Base-by-base conservation (phyloP, 345 rosid genomes). In the Eucalyptus microcorys region DNA sequence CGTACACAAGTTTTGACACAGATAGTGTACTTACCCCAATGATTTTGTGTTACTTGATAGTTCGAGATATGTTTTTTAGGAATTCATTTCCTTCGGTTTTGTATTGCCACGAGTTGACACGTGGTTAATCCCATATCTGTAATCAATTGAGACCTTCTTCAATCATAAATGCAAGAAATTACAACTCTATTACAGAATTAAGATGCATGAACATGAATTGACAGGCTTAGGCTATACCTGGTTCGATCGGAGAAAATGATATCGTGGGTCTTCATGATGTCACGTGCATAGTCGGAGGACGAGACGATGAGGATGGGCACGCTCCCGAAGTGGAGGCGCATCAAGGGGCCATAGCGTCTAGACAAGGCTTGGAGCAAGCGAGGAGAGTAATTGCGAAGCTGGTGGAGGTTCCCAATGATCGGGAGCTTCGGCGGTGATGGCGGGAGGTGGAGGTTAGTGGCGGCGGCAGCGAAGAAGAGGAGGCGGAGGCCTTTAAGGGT, bases 331-430 rank as follows among this genome's bases (percentile, higher is more conserved):
- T 90, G 94, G 48, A 96, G 92, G 16, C 93, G 89, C 97, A 94
- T 95, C 55, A 95, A 89, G 27, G 93, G 93, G 32, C 98, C 97
- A 43, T 91, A 57, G 47, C 50, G 89, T 55, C 90, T 89, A 57
- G 96, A 89, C 9, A 95, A 76, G 53, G 88, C 26, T 37, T 52
- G 71, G 7, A 95, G 93, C 14, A 94, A 90, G 68, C 92, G 91
- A 88, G 95, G 97, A 32, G 94, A 92, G 81, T 89, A 37, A 57
- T 14, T 40, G 30, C 96, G 96, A 3, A 95, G 87, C 55, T 92
- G 94, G 86, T 93, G 95, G 87, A 96, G 93, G 92, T 95, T 94
- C 76, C 98, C 97, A 12, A 94, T 64, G 52, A 95, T 24, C 15
- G 95, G 95, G 57, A 95, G 94, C 85, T 89, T 88, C 30, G 90